A percentile compares a stretch with the other conserved stretches of the same genome.
These are phyloP conservation scores for Globisporangium carolinianum DNA, from an alignment of 352 stramenopile genomes.

Conservation along the genomic window DNA sequence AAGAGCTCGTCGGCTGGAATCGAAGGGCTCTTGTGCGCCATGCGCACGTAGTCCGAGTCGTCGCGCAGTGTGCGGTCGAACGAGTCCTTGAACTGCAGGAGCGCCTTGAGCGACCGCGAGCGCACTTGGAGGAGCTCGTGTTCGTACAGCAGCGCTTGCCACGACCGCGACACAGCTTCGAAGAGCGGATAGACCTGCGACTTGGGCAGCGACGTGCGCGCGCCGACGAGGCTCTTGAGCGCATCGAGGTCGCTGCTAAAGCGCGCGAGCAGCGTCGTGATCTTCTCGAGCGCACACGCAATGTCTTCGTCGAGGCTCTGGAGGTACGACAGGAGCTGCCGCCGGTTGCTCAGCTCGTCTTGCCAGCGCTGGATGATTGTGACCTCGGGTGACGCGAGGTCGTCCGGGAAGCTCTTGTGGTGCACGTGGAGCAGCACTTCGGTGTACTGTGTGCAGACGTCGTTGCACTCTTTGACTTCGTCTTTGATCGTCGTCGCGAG, in stretches of 20 bases:
- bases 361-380: slow-evolving; percentile 80
- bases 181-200: slow-evolving; percentile 94
- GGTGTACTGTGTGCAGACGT: slow-evolving; percentile 75
- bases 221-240: slow-evolving; percentile 79
- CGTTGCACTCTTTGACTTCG: slow-evolving; percentile 59
- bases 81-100: slow-evolving; percentile 75
- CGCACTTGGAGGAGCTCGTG: slow-evolving; percentile 63
- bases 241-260: slow-evolving; percentile 65
- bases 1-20: slow-evolving; percentile 69
- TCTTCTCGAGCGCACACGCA: slow-evolving; percentile 74
- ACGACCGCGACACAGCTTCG: slow-evolving; percentile 81
- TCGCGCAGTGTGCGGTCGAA: slow-evolving; percentile 48
- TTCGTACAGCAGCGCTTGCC: slow-evolving; percentile 71
- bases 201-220: slow-evolving; percentile 86
- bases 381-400: slow-evolving; percentile 10
- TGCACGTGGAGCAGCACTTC: slow-evolving; percentile 74
- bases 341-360: slow-evolving; percentile 88
- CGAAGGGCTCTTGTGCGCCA: slow-evolving; percentile 41
- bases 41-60: slow-evolving; percentile 47
- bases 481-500: slow-evolving; percentile 43
- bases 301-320: slow-evolving; percentile 91
- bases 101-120: slow-evolving; percentile 53
- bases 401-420: slow-evolving; percentile 27
- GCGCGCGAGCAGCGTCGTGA: slow-evolving; percentile 54
- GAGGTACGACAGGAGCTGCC: slow-evolving; percentile 89